These are phyloP conservation scores for Zopfia rhizophila DNA, from an alignment of 2,329 filamentous ascomycete genomes.

Conservation along the genomic window DNA sequence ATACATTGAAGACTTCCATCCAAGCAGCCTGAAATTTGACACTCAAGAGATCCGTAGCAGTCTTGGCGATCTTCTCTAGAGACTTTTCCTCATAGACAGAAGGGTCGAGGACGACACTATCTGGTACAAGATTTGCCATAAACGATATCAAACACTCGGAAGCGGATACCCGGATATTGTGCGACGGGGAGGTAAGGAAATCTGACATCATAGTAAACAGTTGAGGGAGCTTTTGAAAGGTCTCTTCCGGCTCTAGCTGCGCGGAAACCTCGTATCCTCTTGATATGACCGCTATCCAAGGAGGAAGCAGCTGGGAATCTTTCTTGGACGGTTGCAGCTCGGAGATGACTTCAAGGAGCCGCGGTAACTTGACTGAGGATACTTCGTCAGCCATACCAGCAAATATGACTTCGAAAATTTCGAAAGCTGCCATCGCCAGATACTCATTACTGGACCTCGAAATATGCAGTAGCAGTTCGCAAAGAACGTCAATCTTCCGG, in stretches of 20 bases:
- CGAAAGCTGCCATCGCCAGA: constrained; percentile 94
- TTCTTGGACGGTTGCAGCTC: constrained; percentile 92
- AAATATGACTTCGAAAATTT: constrained; percentile 98
- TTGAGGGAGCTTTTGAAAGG: constrained; percentile 87
- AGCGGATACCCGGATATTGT: constrained; percentile 93
- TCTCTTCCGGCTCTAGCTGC: constrained; percentile 88
- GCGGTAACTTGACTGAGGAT: constrained; percentile 87
- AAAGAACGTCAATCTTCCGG: constrained; percentile 92
- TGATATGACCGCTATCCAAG: constrained; percentile 96
- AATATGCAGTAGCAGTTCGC: constrained; percentile 87
- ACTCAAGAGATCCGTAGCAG: constrained; percentile 78
- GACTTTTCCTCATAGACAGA: constrained; percentile 93
- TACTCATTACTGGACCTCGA: constrained; percentile 93
- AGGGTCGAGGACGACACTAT: constrained; percentile 83
- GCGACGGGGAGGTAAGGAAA: constrained; percentile 86
- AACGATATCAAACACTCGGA: constrained; percentile 96
- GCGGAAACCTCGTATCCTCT: constrained; percentile 93
- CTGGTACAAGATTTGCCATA: constrained; percentile 87
- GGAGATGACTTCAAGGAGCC: constrained; percentile 88
- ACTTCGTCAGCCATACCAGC: constrained; percentile 88
- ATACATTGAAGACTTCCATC: constrained; percentile 91
- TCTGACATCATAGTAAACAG: constrained; percentile 82
- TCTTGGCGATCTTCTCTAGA: constrained; percentile 80
- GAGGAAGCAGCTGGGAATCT: constrained; percentile 92
- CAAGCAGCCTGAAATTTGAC: constrained; percentile 95